phyloP scores from a whole-genome alignment of 352 stramenopile genomes.

The Peronospora tabacina region DNA sequence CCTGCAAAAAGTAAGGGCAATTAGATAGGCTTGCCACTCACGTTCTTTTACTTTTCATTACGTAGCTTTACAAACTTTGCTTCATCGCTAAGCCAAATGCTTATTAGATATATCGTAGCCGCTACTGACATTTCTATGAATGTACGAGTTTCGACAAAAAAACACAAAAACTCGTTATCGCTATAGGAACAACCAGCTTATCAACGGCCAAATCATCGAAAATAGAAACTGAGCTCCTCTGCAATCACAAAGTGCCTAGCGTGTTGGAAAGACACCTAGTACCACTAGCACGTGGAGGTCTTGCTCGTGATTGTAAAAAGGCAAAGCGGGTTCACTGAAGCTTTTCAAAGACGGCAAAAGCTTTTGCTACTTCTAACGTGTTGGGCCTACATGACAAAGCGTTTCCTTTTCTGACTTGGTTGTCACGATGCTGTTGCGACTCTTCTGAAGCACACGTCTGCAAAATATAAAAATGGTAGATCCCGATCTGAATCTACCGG shows the following conservation, averaged over 20 bases:
- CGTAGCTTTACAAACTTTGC: background rate
- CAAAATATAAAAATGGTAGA: no score
- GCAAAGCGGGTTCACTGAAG: background rate
- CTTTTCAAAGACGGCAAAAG: background rate
- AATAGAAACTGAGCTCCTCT: no score
- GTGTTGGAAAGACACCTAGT: background rate
- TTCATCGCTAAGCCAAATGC: slow-evolving; percentile 13
- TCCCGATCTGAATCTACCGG: slow-evolving; percentile 18
- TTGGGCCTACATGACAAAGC: background rate
- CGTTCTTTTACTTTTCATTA: no score
- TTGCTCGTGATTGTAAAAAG: background rate
- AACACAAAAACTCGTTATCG: no score
- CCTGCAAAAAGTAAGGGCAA: no score
- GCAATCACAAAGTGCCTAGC: no score
- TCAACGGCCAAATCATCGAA: no score
- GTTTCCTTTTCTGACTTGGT: slow-evolving; percentile 16
- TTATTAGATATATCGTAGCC: background rate
- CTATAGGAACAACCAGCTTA: no score
- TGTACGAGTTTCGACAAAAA: no score
- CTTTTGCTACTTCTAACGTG: background rate
- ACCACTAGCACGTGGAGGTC: background rate
- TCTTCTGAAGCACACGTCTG: slow-evolving; percentile 26
- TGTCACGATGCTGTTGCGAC: slow-evolving; percentile 14
- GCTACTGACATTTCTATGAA: no score
- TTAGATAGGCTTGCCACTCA: no score